These are phyloP conservation scores for Aspergillus haitiensis DNA, from an alignment of 495 filamentous ascomycete species.

Conservation along the genomic window DNA sequence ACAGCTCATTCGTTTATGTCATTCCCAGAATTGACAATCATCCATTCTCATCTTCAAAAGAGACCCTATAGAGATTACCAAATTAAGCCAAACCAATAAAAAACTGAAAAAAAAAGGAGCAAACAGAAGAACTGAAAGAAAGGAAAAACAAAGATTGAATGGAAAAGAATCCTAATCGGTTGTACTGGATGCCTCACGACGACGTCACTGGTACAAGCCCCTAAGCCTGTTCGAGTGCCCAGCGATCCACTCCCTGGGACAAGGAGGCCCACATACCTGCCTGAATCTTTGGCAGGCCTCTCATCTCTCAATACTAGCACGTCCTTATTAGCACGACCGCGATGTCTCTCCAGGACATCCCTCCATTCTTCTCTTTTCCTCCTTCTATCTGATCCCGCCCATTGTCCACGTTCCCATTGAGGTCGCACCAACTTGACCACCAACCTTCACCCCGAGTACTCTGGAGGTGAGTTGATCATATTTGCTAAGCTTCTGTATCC, in stretches of 20 bases:
- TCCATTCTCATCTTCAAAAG: background rate
- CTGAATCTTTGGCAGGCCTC: conserved; percentile 13
- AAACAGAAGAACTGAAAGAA: background rate
- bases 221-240: conserved; percentile 23
- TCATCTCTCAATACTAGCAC: background rate
- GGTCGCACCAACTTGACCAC: background rate
- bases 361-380: conserved; percentile 1
- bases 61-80: no score
- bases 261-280: conserved; percentile 15
- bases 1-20: background rate
- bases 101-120: no score
- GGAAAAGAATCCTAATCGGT: conserved; percentile 4
- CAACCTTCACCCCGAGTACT: background rate
- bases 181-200: conserved; percentile 28
- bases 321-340: background rate
- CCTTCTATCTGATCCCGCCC: background rate
- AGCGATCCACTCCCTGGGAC: conserved; percentile 2
- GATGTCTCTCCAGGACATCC: conserved; percentile 1
- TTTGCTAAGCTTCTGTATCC: conserved; percentile 3
- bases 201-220: conserved; percentile 26
- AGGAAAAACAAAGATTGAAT: conserved; percentile 1
- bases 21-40: background rate
- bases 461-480: conserved; percentile 17
- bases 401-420: conserved; percentile 1
- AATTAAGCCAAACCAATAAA: no score